Percentiles rank a stretch among this genome's conserved stretches.
Evolutionary conservation across 192 early-diverging fungal genomes (phyloP).

Genomic region (Gigaspora rosea): DNA sequence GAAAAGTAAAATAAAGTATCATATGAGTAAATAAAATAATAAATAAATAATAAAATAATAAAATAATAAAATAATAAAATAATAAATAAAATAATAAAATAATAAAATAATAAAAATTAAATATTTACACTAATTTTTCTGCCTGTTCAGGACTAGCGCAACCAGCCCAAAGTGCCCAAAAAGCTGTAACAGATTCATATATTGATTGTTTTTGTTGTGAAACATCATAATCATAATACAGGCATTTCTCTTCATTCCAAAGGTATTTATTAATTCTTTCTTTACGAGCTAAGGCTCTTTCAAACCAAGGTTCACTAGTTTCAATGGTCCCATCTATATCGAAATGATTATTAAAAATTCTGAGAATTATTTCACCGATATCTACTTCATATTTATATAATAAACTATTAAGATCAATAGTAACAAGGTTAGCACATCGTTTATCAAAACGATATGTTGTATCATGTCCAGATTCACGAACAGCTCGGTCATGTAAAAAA

Average conservation of each 20-base stretch:
- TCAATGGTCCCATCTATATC: conserved; percentile 43
- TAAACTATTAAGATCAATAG: conserved; percentile 90
- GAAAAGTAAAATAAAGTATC: neutral
- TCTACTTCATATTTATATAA: conserved; percentile 97
- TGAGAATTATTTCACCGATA: conserved; percentile 71
- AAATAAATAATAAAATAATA: neutral
- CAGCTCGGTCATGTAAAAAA: conserved; percentile 97
- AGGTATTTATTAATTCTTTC: conserved; percentile 75
- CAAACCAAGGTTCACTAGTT: conserved; percentile 60
- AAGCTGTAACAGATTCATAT: conserved; percentile 88
- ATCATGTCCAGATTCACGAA: conserved; percentile 96
- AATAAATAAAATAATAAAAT: neutral
- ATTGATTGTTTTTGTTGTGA: conserved; percentile 57
- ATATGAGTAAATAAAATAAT: neutral
- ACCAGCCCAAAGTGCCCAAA: conserved; percentile 93
- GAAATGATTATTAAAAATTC: conserved; percentile 60
- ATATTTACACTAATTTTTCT: conserved; percentile 62
- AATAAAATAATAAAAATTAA: neutral
- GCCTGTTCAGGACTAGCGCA: conserved; percentile 78
- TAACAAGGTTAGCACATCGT: conserved; percentile 87
- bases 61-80: conserved; percentile 19
- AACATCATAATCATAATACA: conserved; percentile 95
- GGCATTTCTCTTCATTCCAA: conserved; percentile 76
- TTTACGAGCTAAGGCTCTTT: conserved; percentile 62
- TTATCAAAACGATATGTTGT: conserved; percentile 93